These are phyloP conservation scores for Mariannaea sp. DNA, from an alignment of 2,329 filamentous ascomycete genomes.

Conservation along the genomic window DNA sequence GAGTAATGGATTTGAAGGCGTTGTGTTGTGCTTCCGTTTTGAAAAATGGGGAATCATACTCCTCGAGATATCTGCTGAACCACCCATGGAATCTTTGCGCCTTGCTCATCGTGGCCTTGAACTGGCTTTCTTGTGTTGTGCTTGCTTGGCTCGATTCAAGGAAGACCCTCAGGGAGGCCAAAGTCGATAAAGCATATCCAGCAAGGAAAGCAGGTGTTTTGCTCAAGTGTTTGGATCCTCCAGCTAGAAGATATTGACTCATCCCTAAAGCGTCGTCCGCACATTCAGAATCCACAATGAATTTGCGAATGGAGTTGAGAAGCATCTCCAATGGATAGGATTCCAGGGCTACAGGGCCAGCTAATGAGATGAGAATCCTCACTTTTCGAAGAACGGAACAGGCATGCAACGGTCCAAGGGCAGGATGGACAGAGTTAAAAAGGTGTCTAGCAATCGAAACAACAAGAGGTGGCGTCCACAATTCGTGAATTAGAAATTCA, in stretches of 20 bases:
- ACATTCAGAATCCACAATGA: constrained; percentile 82
- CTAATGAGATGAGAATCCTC: constrained; percentile 77
- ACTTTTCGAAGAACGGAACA: constrained; percentile 87
- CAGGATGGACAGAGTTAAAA: constrained; percentile 79
- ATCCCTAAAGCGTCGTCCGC: constrained; percentile 89
- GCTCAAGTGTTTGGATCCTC: constrained; percentile 67
- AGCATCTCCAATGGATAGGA: constrained; percentile 92
- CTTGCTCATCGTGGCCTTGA: constrained; percentile 75
- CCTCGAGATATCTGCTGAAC: constrained; percentile 71
- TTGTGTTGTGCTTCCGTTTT: constrained; percentile 53
- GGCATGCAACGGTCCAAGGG: constrained; percentile 83
- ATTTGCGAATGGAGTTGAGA: constrained; percentile 77
- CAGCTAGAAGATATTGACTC: constrained; percentile 78
- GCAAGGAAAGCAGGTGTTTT: constrained; percentile 75
- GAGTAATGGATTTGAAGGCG: constrained; percentile 70
- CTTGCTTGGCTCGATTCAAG: constrained; percentile 75
- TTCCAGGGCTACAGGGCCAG: constrained; percentile 71
- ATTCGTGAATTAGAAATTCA: constrained; percentile 62
- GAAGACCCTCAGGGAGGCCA: constrained; percentile 79
- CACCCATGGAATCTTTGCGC: constrained; percentile 77
- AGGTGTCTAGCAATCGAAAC: constrained; percentile 76
- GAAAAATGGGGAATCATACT: constrained; percentile 62
- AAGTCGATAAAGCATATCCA: constrained; percentile 77
- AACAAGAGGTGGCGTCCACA: constrained; percentile 80
- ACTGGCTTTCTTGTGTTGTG: constrained; percentile 84